Conservation (phyloP, 169 alveolate genomes). For the Cryptosporidium meleagridis region DNA sequence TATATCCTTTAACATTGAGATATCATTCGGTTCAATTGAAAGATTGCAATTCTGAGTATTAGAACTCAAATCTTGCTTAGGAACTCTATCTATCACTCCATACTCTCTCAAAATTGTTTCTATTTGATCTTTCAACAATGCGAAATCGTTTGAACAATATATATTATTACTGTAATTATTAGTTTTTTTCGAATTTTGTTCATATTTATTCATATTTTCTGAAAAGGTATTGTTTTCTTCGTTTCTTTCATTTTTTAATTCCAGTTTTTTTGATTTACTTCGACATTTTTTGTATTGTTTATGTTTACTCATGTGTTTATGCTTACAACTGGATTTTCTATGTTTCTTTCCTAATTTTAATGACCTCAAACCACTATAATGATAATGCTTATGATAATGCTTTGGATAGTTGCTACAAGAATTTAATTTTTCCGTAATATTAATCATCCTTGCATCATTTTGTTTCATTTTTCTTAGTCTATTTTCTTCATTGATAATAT, state of each 20-base stretch:
- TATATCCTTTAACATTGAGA: conserved; percentile 3
- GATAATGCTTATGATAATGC: conserved; percentile 59
- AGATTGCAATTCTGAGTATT: background rate
- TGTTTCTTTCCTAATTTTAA: background rate
- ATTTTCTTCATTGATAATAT: conserved; percentile 51
- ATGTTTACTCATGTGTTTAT: background rate
- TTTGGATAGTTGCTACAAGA: conserved; percentile 15
- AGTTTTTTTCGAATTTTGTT: background rate
- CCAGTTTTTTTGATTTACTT: background rate
- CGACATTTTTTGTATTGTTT: background rate
- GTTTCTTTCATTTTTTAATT: background rate
- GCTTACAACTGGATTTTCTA: background rate
- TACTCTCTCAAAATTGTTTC: conserved; percentile 25
- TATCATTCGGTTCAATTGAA: background rate
- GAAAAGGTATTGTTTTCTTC: background rate
- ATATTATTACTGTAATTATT: background rate
- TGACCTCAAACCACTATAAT: background rate
- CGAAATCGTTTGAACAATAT: background rate
- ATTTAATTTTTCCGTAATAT: background rate
- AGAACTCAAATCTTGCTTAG: background rate
- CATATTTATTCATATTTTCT: background rate
- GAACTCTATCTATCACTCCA: conserved; percentile 7
- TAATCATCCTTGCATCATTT: background rate
- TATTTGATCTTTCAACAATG: conserved; percentile 22
- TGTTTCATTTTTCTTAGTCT: conserved; percentile 4